Base-by-base conservation (phyloP, 495 filamentous ascomycete genomes). In the Parmelia sp. region DNA sequence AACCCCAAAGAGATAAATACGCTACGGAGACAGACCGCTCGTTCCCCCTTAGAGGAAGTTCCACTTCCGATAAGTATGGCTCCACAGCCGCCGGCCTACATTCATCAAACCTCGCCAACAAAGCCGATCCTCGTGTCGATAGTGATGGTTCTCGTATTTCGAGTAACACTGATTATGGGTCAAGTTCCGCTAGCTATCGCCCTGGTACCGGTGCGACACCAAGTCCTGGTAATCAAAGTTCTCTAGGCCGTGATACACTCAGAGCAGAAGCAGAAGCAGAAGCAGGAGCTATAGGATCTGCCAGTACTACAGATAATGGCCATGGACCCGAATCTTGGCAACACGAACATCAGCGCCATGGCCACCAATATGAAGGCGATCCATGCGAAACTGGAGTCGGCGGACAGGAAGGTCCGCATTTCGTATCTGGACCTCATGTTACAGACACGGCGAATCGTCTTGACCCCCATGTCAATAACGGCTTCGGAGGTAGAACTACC, bases 101-200 rank as follows among this genome's bases (percentile, higher is more conserved):
- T 62, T 64, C 69, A 31, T 76, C 76, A 14, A 75, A 78, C 56
- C 10, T 72, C n/a, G 69, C 69, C 33, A 83, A 82, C 63, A 78
- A 79, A 67, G 58, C 75, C 31, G 82, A 84, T 65, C 80, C 82
- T 42, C 76, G 78, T 45, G 78, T 83, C 0, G 81, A 83, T 65
- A 77, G 75, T 39, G 69, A 71, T 70, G 65, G 62, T 49, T 57
- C 64, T n/a, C 58, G 64, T 53, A 57, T 39, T 25, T 6, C 17
- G 17, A 49, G 40, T 21, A 39, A 45, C 6, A 15, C 56, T 27
- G 62, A 56, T 15, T 57, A 57, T 3, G 62, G 25, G 15, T 53
- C 49, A 31, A 55, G 6, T 3, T 33, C 51, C 17, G 29, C 27
- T 55, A 29, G 29, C 15, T 55, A 55, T 31, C 25, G 42, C 14